Evolutionary conservation across 495 filamentous ascomycete genomes (phyloP).

Genomic region (Aspergillus nanangensis): DNA sequence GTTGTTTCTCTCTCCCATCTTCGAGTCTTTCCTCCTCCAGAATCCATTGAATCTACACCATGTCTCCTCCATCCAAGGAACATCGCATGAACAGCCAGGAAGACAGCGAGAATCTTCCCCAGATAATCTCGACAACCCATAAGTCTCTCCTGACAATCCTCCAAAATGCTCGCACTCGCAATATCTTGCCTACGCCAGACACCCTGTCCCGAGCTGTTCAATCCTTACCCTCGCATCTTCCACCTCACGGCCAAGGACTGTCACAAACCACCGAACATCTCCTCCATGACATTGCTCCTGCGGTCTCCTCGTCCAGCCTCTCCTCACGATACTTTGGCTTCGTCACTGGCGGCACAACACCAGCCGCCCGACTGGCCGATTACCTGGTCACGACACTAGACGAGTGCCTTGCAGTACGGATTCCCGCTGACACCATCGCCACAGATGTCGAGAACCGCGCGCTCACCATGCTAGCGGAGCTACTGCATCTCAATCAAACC

Average conservation of each 20-base stretch:
- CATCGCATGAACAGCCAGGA: not conserved
- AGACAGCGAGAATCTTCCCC: not conserved
- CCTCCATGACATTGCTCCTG: not conserved
- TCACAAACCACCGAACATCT: not conserved
- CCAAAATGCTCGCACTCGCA: not conserved
- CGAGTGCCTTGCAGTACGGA: not conserved
- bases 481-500: not conserved
- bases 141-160: not conserved
- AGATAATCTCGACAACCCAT: not conserved
- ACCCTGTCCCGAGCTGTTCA: not conserved
- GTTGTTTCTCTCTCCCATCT: no score
- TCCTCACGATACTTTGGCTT: constrained; percentile 1
- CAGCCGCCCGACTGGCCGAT: not conserved
- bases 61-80: no score
- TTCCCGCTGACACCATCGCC: not conserved
- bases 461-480: not conserved
- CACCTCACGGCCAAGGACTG: not conserved
- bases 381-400: not conserved
- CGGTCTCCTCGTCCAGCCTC: not conserved
- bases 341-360: not conserved
- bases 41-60: no score
- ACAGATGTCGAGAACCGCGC: not conserved
- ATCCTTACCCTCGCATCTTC: not conserved
- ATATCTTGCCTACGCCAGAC: not conserved
- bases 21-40: no score